phyloP scores from a whole-genome alignment of 1,284 basidiomycete genomes.

The Pisolithus thermaeus region DNA sequence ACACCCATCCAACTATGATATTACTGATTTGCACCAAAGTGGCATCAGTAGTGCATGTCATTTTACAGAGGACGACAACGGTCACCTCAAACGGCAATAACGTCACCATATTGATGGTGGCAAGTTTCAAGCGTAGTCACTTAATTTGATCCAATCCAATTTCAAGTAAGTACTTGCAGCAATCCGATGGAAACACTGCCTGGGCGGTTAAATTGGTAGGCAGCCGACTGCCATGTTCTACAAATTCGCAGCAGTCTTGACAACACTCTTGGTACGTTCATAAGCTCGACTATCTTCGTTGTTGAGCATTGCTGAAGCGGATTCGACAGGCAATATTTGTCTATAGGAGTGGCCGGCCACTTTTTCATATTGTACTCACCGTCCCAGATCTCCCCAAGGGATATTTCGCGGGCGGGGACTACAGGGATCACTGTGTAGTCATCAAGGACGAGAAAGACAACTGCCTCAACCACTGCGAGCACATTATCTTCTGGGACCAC shows the following conservation, averaged over 20 bases:
- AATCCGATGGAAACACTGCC: no score
- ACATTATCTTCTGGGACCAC: conserved; percentile 56
- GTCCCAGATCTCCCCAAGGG: conserved; percentile 39
- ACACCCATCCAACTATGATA: no score
- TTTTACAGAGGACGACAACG: conserved; percentile 19
- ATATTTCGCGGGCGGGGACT: conserved; percentile 45
- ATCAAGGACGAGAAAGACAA: conserved; percentile 31
- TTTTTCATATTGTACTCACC: conserved; percentile 36
- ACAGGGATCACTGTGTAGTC: conserved; percentile 37
- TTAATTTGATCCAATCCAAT: no score
- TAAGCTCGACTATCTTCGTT: neutral
- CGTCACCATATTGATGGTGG: no score
- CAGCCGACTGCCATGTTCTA: conserved; percentile 10
- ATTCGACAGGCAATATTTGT: conserved; percentile 12
- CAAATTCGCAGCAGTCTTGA: conserved; percentile 5
- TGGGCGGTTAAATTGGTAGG: neutral
- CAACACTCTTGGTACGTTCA: conserved; percentile 14
- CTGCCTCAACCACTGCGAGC: conserved; percentile 54
- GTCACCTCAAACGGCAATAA: no score
- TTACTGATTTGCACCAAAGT: no score
- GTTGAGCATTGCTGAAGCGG: neutral
- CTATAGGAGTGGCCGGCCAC: conserved; percentile 38
- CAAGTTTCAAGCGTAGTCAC: no score
- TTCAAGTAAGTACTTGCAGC: no score
- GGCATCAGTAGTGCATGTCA: no score